These are phyloP conservation scores for Neoboletus brunneissimus DNA, from an alignment of 768 basidiomycete species.

Conservation along the genomic window DNA sequence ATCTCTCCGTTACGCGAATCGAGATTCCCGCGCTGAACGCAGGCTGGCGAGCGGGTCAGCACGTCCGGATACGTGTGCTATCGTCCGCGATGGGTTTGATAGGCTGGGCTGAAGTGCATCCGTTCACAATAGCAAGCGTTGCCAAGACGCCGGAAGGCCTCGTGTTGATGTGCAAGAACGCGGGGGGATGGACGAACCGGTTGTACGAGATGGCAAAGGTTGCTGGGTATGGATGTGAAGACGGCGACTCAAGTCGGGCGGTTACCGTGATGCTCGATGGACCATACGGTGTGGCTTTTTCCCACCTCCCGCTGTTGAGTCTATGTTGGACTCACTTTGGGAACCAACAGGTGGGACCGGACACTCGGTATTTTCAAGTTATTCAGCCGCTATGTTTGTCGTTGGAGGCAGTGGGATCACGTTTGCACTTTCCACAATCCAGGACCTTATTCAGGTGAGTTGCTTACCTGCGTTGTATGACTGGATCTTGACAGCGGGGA, in stretches of 20 bases:
- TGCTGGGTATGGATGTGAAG: conserved; percentile 34
- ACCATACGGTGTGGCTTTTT: conserved; percentile 41
- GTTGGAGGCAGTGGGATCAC: conserved; percentile 65
- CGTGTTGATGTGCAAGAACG: conserved; percentile 48
- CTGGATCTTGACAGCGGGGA: not conserved
- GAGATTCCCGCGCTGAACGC: conserved; percentile 43
- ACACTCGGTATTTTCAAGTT: conserved; percentile 46
- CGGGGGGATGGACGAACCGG: conserved; percentile 48
- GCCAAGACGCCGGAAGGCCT: conserved; percentile 43
- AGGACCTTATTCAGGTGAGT: conserved; percentile 48
- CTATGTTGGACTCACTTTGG: not conserved
- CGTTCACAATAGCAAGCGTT: conserved; percentile 50
- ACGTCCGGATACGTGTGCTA: conserved; percentile 51
- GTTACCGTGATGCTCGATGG: conserved; percentile 51
- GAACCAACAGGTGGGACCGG: conserved; percentile 38
- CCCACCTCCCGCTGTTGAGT: not conserved
- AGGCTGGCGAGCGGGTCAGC: conserved; percentile 61
- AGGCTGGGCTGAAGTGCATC: conserved; percentile 46
- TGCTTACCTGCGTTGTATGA: not conserved
- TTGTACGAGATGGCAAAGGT: conserved; percentile 42
- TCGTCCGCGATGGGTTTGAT: conserved; percentile 38
- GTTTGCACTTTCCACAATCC: conserved; percentile 48
- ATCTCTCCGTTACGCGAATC: conserved; percentile 46
- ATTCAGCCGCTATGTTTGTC: conserved; percentile 52
- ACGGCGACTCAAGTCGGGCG: conserved; percentile 19